Evolutionary conservation across 2,329 filamentous ascomycete species (phyloP).

Genomic region (Fusarium dimerum): DNA sequence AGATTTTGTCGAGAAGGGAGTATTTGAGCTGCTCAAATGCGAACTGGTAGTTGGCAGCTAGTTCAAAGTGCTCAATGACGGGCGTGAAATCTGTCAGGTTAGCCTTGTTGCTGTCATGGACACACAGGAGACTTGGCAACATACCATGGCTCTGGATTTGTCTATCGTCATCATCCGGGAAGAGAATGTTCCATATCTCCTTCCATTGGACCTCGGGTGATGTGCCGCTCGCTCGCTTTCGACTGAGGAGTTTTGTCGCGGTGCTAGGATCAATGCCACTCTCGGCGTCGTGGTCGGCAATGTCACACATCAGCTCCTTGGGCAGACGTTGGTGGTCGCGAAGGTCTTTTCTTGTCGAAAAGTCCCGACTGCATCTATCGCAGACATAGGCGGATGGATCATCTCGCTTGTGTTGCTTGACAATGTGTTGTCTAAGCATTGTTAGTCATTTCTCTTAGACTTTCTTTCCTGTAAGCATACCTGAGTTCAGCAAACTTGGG

Average conservation of each 20-base stretch:
- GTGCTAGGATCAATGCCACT: constrained; percentile 43
- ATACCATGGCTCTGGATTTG: constrained; percentile 34
- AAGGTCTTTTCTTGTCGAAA: constrained; percentile 39
- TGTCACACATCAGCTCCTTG: constrained; percentile 44
- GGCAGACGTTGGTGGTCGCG: constrained; percentile 42
- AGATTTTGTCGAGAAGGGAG: constrained; percentile 39
- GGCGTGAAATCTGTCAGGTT: constrained; percentile 38
- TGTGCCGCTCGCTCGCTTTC: constrained; percentile 40
- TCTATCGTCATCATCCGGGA: constrained; percentile 41
- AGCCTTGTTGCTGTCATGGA: background rate
- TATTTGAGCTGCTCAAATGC: constrained; percentile 36
- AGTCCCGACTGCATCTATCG: constrained; percentile 43
- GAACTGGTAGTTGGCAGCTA: constrained; percentile 35
- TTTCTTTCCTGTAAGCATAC: constrained; percentile 19
- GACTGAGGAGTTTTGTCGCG: constrained; percentile 40
- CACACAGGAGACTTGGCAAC: background rate
- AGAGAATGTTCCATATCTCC: constrained; percentile 45
- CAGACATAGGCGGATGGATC: constrained; percentile 43
- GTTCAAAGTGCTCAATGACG: constrained; percentile 44
- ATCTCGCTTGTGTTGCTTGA: constrained; percentile 45
- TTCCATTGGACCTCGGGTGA: constrained; percentile 42
- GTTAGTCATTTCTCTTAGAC: constrained; percentile 4
- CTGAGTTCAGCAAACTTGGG: constrained; percentile 43
- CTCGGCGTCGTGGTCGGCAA: constrained; percentile 42
- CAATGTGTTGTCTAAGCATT: constrained; percentile 39